phyloP scores from a whole-genome alignment of 2,329 filamentous ascomycete genomes.

The Canariomyces notabilis region DNA sequence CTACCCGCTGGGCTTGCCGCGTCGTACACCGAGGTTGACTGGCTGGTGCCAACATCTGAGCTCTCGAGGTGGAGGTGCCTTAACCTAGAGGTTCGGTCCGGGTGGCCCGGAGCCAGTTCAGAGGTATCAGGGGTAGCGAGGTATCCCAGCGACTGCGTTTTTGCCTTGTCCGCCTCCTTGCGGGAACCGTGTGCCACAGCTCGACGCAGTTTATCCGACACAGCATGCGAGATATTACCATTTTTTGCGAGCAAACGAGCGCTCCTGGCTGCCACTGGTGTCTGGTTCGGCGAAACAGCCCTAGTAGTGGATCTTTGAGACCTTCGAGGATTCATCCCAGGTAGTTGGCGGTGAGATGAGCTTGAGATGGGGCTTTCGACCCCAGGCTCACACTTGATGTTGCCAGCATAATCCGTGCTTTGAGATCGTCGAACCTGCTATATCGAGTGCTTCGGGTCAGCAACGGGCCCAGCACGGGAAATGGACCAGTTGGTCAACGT shows the following conservation, averaged over 20 bases:
- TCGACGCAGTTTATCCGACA: conserved; percentile 38
- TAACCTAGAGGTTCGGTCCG: conserved; percentile 36
- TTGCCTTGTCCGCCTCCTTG: conserved; percentile 26
- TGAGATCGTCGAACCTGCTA: conserved; percentile 19
- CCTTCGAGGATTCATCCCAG: conserved; percentile 29
- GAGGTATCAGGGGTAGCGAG: conserved; percentile 57
- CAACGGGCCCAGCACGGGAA: not conserved
- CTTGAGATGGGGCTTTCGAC: conserved; percentile 31
- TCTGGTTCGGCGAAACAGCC: conserved; percentile 32
- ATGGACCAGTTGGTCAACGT: not conserved
- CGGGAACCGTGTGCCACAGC: conserved; percentile 31
- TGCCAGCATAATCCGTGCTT: conserved; percentile 18
- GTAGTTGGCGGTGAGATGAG: conserved; percentile 22
- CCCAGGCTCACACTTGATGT: conserved; percentile 29
- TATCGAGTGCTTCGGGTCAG: conserved; percentile 12
- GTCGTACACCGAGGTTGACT: conserved; percentile 40
- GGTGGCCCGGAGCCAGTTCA: conserved; percentile 34
- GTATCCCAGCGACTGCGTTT: conserved; percentile 30
- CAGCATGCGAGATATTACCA: conserved; percentile 28
- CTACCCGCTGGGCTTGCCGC: conserved; percentile 49
- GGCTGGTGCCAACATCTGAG: conserved; percentile 40
- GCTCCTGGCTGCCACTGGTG: conserved; percentile 28
- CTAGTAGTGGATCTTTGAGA: conserved; percentile 31
- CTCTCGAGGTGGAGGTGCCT: conserved; percentile 40
- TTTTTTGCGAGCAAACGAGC: conserved; percentile 30